phyloP scores from a whole-genome alignment of 495 filamentous ascomycete genomes.

The Pyrenula massariospora region DNA sequence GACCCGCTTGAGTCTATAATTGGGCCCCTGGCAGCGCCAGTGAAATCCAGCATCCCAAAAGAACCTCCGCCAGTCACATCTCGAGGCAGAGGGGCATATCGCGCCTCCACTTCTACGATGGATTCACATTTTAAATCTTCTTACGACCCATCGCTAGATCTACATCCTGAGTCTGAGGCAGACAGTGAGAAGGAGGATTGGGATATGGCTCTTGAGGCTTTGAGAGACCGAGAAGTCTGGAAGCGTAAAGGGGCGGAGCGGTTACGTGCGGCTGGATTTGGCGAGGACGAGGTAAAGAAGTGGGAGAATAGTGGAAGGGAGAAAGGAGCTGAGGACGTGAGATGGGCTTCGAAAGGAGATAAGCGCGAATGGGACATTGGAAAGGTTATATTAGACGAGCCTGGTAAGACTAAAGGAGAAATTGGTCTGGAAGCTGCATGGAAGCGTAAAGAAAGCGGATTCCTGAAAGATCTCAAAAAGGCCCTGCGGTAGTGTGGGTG shows the following conservation, averaged over 20 bases:
- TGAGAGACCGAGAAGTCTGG: constrained; percentile 75
- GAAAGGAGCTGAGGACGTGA: constrained; percentile 51
- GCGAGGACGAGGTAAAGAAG: constrained; percentile 60
- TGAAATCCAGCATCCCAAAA: constrained; percentile 10
- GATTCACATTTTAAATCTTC: constrained; percentile 65
- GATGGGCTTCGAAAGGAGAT: constrained; percentile 69
- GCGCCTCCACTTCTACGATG: constrained; percentile 48
- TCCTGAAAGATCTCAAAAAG: background rate
- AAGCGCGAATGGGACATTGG: constrained; percentile 86
- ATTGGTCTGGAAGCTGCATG: background rate
- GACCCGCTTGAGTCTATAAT: constrained; percentile 72
- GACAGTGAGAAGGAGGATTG: constrained; percentile 52
- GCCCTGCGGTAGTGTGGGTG: background rate
- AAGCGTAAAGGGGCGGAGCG: constrained; percentile 67
- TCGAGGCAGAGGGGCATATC: constrained; percentile 68
- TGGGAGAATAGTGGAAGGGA: constrained; percentile 63
- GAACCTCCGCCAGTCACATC: constrained; percentile 30
- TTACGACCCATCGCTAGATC: constrained; percentile 69
- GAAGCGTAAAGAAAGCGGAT: background rate
- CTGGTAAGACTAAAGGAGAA: background rate
- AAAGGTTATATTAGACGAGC: constrained; percentile 43
- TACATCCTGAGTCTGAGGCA: constrained; percentile 41
- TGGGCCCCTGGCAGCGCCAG: constrained; percentile 59
- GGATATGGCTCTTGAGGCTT: constrained; percentile 71
- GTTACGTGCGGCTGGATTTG: constrained; percentile 67